Base-by-base conservation (phyloP, 2,329 filamentous ascomycete genomes). In the Uncinocarpus reesii region DNA sequence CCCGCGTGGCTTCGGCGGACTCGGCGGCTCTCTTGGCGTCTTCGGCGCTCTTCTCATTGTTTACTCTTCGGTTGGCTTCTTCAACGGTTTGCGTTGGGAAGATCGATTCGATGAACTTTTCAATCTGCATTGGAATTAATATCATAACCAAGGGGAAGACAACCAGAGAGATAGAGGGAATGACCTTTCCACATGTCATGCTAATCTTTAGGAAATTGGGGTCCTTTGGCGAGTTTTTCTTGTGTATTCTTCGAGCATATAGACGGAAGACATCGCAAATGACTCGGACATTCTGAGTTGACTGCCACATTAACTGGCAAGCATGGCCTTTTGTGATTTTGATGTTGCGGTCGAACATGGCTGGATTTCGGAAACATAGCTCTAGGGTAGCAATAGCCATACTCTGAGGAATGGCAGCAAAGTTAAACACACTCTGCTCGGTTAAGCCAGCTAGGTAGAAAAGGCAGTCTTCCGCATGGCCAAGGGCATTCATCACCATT, bases 371-470 rank as follows among this genome's bases (percentile, higher is more conserved):
- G 79, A 96, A 98, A 58, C 90, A 84, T 15, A 87, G 73, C 58
- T 95, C 89, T 35, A 96, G 71, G 0, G 90, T 96, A 7, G 92
- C 90, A 64, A 98, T 95, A 46, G 90, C 92, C 92, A 98, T 98
- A 55, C 81, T 75, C 68, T 98, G 92, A 2, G 92, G 92, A 55
- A 98, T 98, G 49, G 90, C 90, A 41, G 88, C 88, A 66, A 98
- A 98, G 76, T 98, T 98, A 79, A 98, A 98, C 21, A 95, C 87
- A 63, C 87, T 94, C 71, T 98, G 92, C 63, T 98, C 92, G 56
- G 83, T 83, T 55, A 98, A 80, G 40, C 86, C 92, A 4, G 90
- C 90, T 72, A 98, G 87, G 71, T 96, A 98, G 73, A 89, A 95
- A n/a, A 98, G 70, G 63, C 90, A 96, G 62, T 96, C 88, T 55